Evolutionary conservation across 23 red algal species (phyloP), one percentile per base, ranked within the genome.

Genomic region (Gracilaria gracilis): DNA sequence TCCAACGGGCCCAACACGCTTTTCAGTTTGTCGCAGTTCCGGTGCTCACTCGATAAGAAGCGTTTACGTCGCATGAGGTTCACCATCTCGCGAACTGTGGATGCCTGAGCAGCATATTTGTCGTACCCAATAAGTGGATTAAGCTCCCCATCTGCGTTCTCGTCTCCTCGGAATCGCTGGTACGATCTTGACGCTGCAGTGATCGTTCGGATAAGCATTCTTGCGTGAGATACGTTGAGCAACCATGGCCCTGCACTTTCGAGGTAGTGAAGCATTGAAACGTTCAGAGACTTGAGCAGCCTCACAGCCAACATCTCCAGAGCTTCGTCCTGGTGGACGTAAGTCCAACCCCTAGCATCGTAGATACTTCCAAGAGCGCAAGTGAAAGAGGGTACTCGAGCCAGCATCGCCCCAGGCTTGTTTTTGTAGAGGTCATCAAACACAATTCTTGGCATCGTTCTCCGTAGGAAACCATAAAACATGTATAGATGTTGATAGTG

Each of bases 401-500:
- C 13, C 2, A 79, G 38, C 11, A 14, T 16, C 42, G 27, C 15
- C 14, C 74, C 37, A 7, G 74, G 74, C 23, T 44, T 79, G 15
- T 51, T 34, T 13, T 16, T 79, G 39, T 50, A 51, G 1, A 79
- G 39, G 16, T 70, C 12, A 70, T 46, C 42, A 11, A 46, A 46
- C 42, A 46, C 42, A 7, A 46, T 46, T 11, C 42, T 46, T 46
- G 42, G 42, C 42, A 46, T 46, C 42, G 42, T 46, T 46, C 42
- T 11, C 11, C 42, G 42, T 7, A 46, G 65, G 34, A 79, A 79
- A 14, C 24, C 74, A 28, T 79, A 79, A 57, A 44, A 79, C 74
- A 79, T 19, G 27, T 23, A 79, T 2, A 79, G 50, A 16, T 79
- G 20, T 31, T 83, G 79, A 61, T 83, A 36, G 5, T 83, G 57